These are phyloP conservation scores for Aegilops longissima DNA, from an alignment of 176 grass and related monocot species.

Conservation along the genomic window DNA sequence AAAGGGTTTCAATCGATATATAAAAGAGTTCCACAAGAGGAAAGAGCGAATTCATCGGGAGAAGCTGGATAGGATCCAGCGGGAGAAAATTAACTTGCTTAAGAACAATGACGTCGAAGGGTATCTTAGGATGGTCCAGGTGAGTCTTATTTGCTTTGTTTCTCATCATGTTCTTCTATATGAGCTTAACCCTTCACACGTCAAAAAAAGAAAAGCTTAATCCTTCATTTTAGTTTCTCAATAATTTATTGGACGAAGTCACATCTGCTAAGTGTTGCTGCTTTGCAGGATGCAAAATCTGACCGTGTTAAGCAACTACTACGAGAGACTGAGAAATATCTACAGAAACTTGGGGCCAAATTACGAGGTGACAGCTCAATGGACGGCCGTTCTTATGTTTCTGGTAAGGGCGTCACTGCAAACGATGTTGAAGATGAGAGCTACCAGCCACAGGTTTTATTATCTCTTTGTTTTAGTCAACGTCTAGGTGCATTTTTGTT, in stretches of 20 bases:
- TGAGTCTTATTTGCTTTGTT: conserved; percentile 34
- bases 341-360: conserved; percentile 86
- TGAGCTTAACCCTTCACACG: conserved; percentile 15
- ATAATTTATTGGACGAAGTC: conserved; percentile 14
- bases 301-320: conserved; percentile 96
- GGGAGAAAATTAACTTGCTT: conserved; percentile 97
- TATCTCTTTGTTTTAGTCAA: not conserved
- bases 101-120: conserved; percentile 99
- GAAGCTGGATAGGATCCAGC: conserved; percentile 93
- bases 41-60: conserved; percentile 90
- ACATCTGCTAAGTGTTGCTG: conserved; percentile 21
- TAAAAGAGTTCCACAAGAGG: conserved; percentile 97
- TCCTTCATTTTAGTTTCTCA: conserved; percentile 12
- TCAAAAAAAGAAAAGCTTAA: not conserved
- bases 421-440: conserved; percentile 96
- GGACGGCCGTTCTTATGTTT: conserved; percentile 49
- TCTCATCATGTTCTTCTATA: conserved; percentile 21
- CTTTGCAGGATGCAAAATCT: conserved; percentile 94
- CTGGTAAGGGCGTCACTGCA: conserved; percentile 58
- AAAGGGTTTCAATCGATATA: conserved; percentile 85
- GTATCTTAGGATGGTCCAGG: conserved; percentile 99
- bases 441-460: conserved; percentile 83
- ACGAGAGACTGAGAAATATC: conserved; percentile 98
- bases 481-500: conserved; percentile 24
- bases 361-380: conserved; percentile 61